These are phyloP conservation scores for Euphrasia confusa DNA, from an alignment of 257 asterid genomes.

Conservation along the genomic window DNA sequence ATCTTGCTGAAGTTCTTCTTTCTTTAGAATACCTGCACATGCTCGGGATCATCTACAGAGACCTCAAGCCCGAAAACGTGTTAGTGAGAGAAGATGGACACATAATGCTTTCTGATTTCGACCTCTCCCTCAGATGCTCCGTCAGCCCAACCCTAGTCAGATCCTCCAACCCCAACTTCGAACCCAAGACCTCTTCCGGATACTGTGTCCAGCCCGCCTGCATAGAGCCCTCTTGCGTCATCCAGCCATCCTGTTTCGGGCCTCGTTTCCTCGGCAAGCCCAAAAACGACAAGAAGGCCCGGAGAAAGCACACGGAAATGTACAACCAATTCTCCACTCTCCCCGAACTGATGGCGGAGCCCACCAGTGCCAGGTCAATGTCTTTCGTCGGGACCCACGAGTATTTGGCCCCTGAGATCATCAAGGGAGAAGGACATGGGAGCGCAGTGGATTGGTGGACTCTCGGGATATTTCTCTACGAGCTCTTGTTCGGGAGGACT, in stretches of 20 bases:
- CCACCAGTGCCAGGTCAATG: conserved; percentile 55
- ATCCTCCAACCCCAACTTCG: conserved; percentile 36
- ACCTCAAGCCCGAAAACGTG: conserved; percentile 61
- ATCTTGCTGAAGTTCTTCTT: conserved; percentile 62
- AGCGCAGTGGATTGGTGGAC: conserved; percentile 72
- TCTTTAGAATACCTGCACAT: conserved; percentile 62
- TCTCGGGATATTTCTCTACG: conserved; percentile 44
- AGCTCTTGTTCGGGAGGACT: conserved; percentile 50
- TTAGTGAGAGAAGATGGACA: conserved; percentile 63
- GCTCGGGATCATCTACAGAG: conserved; percentile 70
- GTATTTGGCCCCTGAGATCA: conserved; percentile 53
- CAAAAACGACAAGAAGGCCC: conserved; percentile 40
- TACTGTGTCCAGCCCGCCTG: conserved; percentile 43
- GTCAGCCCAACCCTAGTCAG: conserved; percentile 56
- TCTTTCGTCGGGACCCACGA: conserved; percentile 60
- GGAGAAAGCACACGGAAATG: conserved; percentile 30
- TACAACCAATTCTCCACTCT: conserved; percentile 35
- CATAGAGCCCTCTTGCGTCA: conserved; percentile 49
- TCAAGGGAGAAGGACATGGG: conserved; percentile 61
- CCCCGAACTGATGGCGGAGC: conserved; percentile 59
- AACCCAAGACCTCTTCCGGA: conserved; percentile 38
- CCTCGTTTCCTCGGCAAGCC: conserved; percentile 42
- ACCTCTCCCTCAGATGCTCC: conserved; percentile 62
- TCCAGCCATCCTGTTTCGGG: conserved; percentile 49
- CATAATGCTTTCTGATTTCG: conserved; percentile 70